Conservation (phyloP, 1,139 yeast species). For the Kurtzmaniella quercitrusa region DNA sequence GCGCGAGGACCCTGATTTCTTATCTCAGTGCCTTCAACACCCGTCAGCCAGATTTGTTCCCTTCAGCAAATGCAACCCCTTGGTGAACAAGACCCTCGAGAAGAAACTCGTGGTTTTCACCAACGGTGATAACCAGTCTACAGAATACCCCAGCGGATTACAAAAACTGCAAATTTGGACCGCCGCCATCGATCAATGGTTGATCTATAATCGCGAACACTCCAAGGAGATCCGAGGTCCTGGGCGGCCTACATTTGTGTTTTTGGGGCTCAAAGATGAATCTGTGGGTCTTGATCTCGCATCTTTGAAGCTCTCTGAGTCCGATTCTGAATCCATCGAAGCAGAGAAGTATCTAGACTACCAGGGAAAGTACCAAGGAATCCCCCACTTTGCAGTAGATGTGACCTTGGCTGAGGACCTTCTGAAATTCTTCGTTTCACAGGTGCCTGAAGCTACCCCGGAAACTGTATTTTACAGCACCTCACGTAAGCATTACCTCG, state of each 20-base stretch:
- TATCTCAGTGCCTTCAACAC: conserved; percentile 48
- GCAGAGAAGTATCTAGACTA: conserved; percentile 34
- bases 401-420: conserved; percentile 35
- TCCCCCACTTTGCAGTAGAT: conserved; percentile 77
- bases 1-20: conserved; percentile 61
- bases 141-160: conserved; percentile 13
- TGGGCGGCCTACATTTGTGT: conserved; percentile 46
- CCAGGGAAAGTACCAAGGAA: conserved; percentile 57
- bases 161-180: conserved; percentile 20
- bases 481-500: conserved; percentile 33
- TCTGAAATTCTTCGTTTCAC: conserved; percentile 17
- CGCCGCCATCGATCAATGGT: conserved; percentile 21
- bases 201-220: conserved; percentile 30
- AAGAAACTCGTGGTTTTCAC: conserved; percentile 31
- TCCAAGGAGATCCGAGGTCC: conserved; percentile 27
- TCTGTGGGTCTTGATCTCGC: conserved; percentile 35
- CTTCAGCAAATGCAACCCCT: conserved; percentile 33
- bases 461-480: conserved; percentile 24
- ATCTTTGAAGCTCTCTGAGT: conserved; percentile 24
- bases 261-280: conserved; percentile 66
- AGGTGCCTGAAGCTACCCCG: conserved; percentile 14
- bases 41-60: conserved; percentile 56
- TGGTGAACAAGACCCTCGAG: conserved; percentile 26
- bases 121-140: conserved; percentile 29
- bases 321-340: conserved; percentile 10